Percentiles rank a stretch among this genome's conserved stretches.
phyloP scores from a whole-genome alignment of 345 rosid species.

The Mercurialis annua region DNA sequence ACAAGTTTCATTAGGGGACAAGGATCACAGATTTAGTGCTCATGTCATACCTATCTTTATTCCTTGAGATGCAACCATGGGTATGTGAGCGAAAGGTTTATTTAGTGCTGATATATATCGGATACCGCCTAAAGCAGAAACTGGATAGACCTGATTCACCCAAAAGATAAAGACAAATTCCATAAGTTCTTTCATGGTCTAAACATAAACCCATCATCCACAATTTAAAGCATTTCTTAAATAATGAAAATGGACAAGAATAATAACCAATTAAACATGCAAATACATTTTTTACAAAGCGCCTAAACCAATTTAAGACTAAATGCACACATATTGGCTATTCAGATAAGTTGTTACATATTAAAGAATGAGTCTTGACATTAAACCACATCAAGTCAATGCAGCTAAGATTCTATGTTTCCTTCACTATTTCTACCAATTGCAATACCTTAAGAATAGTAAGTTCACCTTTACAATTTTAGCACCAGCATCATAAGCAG shows the following conservation, averaged over 20 bases:
- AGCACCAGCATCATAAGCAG: conserved; percentile 53
- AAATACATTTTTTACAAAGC: neutral
- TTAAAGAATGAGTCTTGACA: neutral
- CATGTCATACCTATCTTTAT: conserved; percentile 46
- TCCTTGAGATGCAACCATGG: conserved; percentile 66
- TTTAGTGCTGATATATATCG: conserved; percentile 45
- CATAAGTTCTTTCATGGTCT: neutral
- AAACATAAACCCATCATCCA: neutral
- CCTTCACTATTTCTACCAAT: neutral
- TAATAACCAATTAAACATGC: neutral
- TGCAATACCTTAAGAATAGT: neutral
- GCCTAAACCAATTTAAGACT: neutral
- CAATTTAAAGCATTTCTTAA: neutral
- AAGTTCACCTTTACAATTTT: conserved; percentile 50
- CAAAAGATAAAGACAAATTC: conserved; percentile 12
- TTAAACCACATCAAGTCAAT: neutral
- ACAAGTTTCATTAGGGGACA: neutral
- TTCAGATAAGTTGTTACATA: conserved; percentile 1
- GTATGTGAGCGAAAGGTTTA: conserved; percentile 57
- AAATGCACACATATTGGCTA: neutral
- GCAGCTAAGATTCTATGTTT: neutral
- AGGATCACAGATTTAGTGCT: neutral
- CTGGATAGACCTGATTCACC: conserved; percentile 49
- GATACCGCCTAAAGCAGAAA: conserved; percentile 51
- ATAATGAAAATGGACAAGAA: neutral